Base-by-base conservation (phyloP, 495 filamentous ascomycete genomes). In the Penicillium robsamsonii region DNA sequence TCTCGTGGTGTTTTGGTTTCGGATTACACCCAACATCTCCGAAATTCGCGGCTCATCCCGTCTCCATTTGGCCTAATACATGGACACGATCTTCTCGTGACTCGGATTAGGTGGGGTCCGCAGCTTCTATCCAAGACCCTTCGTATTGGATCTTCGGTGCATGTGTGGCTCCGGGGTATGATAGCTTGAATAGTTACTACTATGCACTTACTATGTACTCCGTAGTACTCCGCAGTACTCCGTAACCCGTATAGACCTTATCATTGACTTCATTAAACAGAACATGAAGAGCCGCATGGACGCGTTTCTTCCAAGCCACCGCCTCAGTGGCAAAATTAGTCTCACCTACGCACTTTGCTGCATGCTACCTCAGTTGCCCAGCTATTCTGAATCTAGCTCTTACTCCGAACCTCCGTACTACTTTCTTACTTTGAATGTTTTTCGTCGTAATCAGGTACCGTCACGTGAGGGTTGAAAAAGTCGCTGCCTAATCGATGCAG, bases 31-130 rank as follows among this genome's bases (percentile, higher is more conserved):
- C 4, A 30, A 30, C 29, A 31, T 31, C 47, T 37, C 47, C 47
- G 47, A 50, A 38, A 50, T 15, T 31, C 31, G 35, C 29, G 31
- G 35, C 35, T 51, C 12, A n/a, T 37, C 25, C 25, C 29, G 45
- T 47, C 45, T 47, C 29, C 29, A 47, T 47, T 47, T 17, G 45
- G 27, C 29, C 27, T 30, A 30, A 46, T 15, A 11, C 27, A 12
- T 30, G 9, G 30, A n/a, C 10, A 20, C n/a, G 9, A 20, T 47
- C 27, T 31, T 31, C 45, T 47, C 45, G 45, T 47, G n/a, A 47
- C 25, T 31, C 49, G 49, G 49, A 41, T 29, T 51, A 51, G 24
- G 49, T 24, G 49, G 49, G 35, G 33, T 40, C 8, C n/a, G 31
- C 30, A 33, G 30, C 2, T 31, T 27, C 6, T 5, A 38, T 8